Conservation (phyloP, 2,329 filamentous ascomycete species). For the Neonectria neomacrospora region DNA sequence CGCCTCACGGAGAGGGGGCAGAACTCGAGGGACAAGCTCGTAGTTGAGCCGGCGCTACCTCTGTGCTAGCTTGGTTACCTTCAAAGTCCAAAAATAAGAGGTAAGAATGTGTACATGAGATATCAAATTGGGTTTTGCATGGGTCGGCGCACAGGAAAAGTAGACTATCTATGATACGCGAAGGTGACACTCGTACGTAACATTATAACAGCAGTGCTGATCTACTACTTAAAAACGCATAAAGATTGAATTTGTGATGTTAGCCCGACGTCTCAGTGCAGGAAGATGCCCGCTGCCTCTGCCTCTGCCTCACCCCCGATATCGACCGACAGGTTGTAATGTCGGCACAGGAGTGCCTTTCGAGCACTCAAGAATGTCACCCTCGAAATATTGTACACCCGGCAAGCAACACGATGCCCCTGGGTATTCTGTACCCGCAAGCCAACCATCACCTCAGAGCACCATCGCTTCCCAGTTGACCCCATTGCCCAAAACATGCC, state of each 20-base stretch:
- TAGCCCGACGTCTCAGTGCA: not conserved
- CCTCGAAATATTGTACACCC: slow-evolving; percentile 40
- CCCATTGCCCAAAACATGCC: slow-evolving; percentile 40
- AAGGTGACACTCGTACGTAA: not conserved
- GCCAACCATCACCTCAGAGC: slow-evolving; percentile 33
- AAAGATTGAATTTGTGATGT: slow-evolving; percentile 15
- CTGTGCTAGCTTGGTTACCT: slow-evolving; percentile 11
- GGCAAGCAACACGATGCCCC: slow-evolving; percentile 25
- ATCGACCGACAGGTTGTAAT: slow-evolving; percentile 30
- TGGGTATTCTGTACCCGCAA: slow-evolving; percentile 36
- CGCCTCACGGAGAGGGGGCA: slow-evolving; percentile 44
- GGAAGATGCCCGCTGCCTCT: not conserved
- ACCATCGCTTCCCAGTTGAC: slow-evolving; percentile 35
- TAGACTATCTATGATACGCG: slow-evolving; percentile 2
- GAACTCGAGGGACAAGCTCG: slow-evolving; percentile 39
- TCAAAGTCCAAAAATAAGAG: not conserved
- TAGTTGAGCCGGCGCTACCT: slow-evolving; percentile 32
- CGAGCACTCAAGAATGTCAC: slow-evolving; percentile 33
- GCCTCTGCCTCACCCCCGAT: slow-evolving; percentile 25
- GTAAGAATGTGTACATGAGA: not conserved
- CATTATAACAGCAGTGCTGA: slow-evolving; percentile 6
- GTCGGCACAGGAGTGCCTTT: slow-evolving; percentile 32
- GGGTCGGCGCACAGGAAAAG: slow-evolving; percentile 35
- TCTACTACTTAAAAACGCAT: slow-evolving; percentile 1
- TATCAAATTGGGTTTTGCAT: slow-evolving; percentile 35